phyloP scores from a whole-genome alignment of 176 grass and related monocot genomes.

The Cenchrus americanus region DNA sequence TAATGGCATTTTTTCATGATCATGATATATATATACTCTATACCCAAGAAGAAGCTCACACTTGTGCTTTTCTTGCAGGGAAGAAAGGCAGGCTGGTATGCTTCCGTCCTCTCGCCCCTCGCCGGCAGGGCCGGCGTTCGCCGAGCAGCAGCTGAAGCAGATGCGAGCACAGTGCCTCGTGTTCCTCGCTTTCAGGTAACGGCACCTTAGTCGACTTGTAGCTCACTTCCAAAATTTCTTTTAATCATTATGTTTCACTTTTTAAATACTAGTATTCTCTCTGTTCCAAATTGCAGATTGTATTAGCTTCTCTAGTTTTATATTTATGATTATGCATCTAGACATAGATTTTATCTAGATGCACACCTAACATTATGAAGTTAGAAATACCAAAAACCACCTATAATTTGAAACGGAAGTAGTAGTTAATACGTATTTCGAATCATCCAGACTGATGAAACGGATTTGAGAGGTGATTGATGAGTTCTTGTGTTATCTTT shows the following conservation, averaged over 20 bases:
- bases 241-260: background rate
- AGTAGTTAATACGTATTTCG: too few species aligned
- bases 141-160: constrained; percentile 67
- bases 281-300: too few species aligned
- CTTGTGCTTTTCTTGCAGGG: background rate
- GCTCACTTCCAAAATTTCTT: background rate
- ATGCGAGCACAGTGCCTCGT: constrained; percentile 80
- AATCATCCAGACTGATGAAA: background rate
- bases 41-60: background rate
- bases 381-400: background rate
- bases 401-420: too few species aligned
- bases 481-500: background rate
- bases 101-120: constrained; percentile 43
- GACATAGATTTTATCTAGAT: too few species aligned
- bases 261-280: too few species aligned
- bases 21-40: background rate
- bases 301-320: too few species aligned
- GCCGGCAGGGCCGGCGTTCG: constrained; percentile 42
- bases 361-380: too few species aligned
- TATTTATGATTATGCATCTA: too few species aligned
- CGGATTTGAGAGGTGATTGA: background rate
- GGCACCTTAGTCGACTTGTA: background rate
- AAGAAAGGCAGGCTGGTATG: background rate
- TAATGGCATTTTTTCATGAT: background rate
- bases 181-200: constrained; percentile 70